Conservation (phyloP, 495 filamentous ascomycete species). For the Xylaria telfairii region DNA sequence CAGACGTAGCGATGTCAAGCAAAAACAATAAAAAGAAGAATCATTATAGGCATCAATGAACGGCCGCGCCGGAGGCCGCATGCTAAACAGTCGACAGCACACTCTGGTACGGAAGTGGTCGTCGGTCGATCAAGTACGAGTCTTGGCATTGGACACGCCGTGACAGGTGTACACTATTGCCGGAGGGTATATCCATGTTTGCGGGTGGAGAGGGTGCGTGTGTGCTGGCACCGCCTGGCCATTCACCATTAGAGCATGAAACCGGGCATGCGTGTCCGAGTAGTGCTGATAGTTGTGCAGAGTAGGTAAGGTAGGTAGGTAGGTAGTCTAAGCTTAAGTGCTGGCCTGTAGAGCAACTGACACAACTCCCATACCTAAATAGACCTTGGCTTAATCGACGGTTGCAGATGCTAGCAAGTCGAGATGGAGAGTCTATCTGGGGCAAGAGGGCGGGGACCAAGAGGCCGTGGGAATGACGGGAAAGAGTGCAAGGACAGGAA, state of each 20-base stretch:
- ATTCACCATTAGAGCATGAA: slow-evolving; percentile 18
- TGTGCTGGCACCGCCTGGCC: slow-evolving; percentile 25
- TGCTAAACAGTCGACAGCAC: background rate
- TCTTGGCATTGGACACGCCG: slow-evolving; percentile 23
- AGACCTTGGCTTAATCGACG: background rate
- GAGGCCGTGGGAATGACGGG: background rate
- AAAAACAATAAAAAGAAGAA: background rate
- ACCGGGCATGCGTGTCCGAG: slow-evolving; percentile 14
- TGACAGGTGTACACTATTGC: slow-evolving; percentile 8
- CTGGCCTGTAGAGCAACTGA: slow-evolving; percentile 8
- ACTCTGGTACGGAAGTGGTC: slow-evolving; percentile 5
- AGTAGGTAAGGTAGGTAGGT: too few relatives aligned
- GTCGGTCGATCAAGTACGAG: slow-evolving; percentile 6
- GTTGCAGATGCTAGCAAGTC: background rate
- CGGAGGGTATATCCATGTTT: slow-evolving; percentile 22
- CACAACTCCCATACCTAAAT: background rate
- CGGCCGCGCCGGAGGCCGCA: slow-evolving; percentile 1
- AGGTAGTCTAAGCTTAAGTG: slow-evolving; percentile 14
- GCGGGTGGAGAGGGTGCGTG: slow-evolving; percentile 19
- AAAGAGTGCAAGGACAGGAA: background rate
- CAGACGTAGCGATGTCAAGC: slow-evolving; percentile 7
- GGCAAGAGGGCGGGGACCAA: background rate
- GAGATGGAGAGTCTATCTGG: background rate
- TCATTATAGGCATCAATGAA: background rate
- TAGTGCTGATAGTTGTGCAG: slow-evolving; percentile 18